Conservation (phyloP, 805 yeast genomes). For the Yamadazyma olivae region DNA sequence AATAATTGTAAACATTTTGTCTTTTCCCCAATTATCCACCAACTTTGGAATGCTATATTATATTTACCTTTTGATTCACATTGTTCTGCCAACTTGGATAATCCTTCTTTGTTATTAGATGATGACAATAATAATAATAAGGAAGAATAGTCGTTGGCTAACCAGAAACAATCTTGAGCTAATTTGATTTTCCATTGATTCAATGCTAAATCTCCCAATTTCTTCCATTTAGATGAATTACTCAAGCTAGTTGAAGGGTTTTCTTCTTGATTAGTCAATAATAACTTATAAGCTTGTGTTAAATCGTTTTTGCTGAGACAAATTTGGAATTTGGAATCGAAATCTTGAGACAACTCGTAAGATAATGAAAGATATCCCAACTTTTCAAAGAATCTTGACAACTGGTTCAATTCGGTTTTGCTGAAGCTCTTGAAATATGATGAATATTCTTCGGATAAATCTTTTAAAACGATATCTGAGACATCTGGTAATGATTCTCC, state of each 20-base stretch:
- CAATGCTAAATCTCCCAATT: conserved; percentile 84
- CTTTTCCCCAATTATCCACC: conserved; percentile 81
- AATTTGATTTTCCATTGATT: conserved; percentile 72
- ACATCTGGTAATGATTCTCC: conserved; percentile 38
- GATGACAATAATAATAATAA: conserved; percentile 80
- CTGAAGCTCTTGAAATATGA: conserved; percentile 55
- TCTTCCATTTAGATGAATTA: conserved; percentile 70
- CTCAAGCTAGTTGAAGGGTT: conserved; percentile 46
- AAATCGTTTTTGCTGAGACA: conserved; percentile 77
- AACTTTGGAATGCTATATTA: conserved; percentile 88
- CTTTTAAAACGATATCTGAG: conserved; percentile 47
- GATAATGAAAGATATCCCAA: conserved; percentile 88
- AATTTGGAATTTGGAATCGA: conserved; percentile 88
- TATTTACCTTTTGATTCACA: conserved; percentile 77
- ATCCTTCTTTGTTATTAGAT: conserved; percentile 62
- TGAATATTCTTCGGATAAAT: conserved; percentile 50
- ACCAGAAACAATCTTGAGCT: conserved; percentile 76
- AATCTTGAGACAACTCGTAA: conserved; percentile 74
- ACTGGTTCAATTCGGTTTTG: conserved; percentile 65
- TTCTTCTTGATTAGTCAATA: conserved; percentile 30
- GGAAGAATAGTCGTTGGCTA: conserved; percentile 80
- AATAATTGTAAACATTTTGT: conserved; percentile 62
- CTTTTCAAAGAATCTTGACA: conserved; percentile 90
- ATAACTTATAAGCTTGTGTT: conserved; percentile 59
- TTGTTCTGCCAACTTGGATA: conserved; percentile 58